These are phyloP conservation scores for Ceratocystis cubensis DNA, from an alignment of 2,329 filamentous ascomycete species.

Conservation along the genomic window DNA sequence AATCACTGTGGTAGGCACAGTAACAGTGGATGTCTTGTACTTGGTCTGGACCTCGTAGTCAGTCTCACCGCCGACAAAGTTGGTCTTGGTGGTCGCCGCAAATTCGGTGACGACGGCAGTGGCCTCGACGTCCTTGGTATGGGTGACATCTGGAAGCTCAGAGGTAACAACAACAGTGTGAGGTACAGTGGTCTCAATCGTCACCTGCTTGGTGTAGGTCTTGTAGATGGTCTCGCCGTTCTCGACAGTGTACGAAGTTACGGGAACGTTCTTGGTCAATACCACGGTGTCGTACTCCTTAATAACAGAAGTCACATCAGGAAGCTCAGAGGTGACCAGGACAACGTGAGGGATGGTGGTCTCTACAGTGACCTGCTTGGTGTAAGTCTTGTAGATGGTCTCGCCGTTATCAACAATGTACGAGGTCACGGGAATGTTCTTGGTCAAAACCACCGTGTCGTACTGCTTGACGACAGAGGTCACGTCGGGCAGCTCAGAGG, in stretches of 20 bases:
- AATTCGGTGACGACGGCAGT: conserved; percentile 10
- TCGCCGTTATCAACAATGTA: conserved; percentile 12
- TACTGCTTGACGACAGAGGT: not conserved
- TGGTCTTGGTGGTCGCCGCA: conserved; percentile 5
- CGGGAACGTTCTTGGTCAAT: conserved; percentile 12
- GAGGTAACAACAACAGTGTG: conserved; percentile 6
- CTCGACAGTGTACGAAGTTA: conserved; percentile 2
- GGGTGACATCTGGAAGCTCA: conserved; percentile 1
- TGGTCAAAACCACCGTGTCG: conserved; percentile 1
- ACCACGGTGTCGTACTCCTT: conserved; percentile 3
- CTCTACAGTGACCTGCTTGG: not conserved
- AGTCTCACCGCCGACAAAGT: conserved; percentile 2
- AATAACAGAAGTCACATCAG: not conserved
- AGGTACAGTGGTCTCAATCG: not conserved
- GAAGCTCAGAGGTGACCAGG: conserved; percentile 10
- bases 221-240: conserved; percentile 7
- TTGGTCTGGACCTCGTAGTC: conserved; percentile 9
- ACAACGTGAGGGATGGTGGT: conserved; percentile 1
- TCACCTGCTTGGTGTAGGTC: conserved; percentile 6
- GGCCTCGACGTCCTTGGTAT: not conserved
- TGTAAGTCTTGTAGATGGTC: conserved; percentile 16
- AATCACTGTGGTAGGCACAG: conserved; percentile 8
- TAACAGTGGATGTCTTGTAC: not conserved
- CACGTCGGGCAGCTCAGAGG: conserved; percentile 15
- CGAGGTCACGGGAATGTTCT: not conserved